Evolutionary conservation across 345 rosid genomes (phyloP), one percentile per base, ranked within the genome.

Genomic region (Noccaea caerulescens): DNA sequence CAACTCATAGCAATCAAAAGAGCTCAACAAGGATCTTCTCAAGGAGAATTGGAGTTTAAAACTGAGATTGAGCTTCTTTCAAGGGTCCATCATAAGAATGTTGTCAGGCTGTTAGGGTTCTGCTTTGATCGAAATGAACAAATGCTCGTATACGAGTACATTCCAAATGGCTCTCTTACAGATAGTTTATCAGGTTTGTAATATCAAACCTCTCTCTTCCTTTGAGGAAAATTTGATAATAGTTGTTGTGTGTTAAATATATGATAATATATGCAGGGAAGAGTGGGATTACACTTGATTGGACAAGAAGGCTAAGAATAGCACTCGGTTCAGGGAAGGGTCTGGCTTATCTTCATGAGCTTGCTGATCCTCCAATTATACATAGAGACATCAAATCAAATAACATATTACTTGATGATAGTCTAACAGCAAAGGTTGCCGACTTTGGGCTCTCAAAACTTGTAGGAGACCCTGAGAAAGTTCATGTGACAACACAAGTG

Each of bases 361-460:
- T 84, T 38, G 98, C 96, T 13, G 76, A 87, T 72, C 98, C 97
- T 75, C 97, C 97, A 8, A 93, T 91, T 20, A 93, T 93, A 67
- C 98, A 93, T 20, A 82, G 94, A 77, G 98, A 93, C 80, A 69
- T 93, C 49, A 93, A 93, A 76, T 82, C 98, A 23, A 81, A 77
- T 34, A 93, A 93, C 77, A 87, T 93, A 56, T 60, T 93, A 68
- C 76, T 93, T 27, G 94, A 93, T 43, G 92, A 88, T 34, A 83
- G 78, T 30, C 68, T 93, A 50, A 89, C 63, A 8, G 96, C 97
- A 43, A 93, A 93, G 68, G 97, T 91, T 56, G 89, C 87, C 0
- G 98, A 93, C 82, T 93, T 93, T 46, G 98, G 98, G 14, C 91
- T 91, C 64, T 91, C 92, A 46, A 93, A 86, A 76, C 89, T 61